A percentile compares a stretch with the other conserved stretches of the same genome.
Conservation (phyloP, 345 rosid genomes). For the Erodium maritimum region DNA sequence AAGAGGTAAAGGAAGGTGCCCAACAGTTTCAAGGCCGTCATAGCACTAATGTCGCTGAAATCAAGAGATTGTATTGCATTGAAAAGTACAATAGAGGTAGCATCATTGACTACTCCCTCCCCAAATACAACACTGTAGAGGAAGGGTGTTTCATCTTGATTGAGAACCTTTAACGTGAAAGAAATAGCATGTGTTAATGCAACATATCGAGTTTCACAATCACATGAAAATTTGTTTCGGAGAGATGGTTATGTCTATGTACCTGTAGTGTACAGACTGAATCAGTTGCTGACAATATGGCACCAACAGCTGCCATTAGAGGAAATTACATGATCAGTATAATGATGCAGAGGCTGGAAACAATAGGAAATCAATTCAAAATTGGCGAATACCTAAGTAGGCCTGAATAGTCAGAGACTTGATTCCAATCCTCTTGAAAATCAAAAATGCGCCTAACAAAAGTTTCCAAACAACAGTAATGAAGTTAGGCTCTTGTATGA, state of each 20-base stretch:
- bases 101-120: slow-evolving; percentile 78
- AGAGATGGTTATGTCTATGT: background rate
- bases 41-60: slow-evolving; percentile 22
- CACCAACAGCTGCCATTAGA: slow-evolving; percentile 44
- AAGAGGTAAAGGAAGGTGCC: slow-evolving; percentile 58
- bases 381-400: slow-evolving; percentile 29
- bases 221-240: background rate
- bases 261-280: slow-evolving; percentile 79
- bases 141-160: slow-evolving; percentile 71
- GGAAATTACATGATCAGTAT: slow-evolving; percentile 7
- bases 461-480: background rate
- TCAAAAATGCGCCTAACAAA: slow-evolving; percentile 29
- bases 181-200: slow-evolving; percentile 1
- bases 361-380: background rate
- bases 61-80: slow-evolving; percentile 48
- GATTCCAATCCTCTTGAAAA: slow-evolving; percentile 34
- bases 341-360: background rate
- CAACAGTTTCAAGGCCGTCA: slow-evolving; percentile 27
- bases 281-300: slow-evolving; percentile 72
- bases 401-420: slow-evolving; percentile 26
- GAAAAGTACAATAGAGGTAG: slow-evolving; percentile 70
- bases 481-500: background rate
- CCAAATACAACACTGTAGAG: slow-evolving; percentile 66
- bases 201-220: background rate
- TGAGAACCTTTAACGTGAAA: slow-evolving; percentile 37